Percentiles rank a stretch among this genome's conserved stretches.
These are phyloP conservation scores for Nigrospora osmanthi DNA, from an alignment of 2,329 filamentous ascomycete genomes.

Conservation along the genomic window DNA sequence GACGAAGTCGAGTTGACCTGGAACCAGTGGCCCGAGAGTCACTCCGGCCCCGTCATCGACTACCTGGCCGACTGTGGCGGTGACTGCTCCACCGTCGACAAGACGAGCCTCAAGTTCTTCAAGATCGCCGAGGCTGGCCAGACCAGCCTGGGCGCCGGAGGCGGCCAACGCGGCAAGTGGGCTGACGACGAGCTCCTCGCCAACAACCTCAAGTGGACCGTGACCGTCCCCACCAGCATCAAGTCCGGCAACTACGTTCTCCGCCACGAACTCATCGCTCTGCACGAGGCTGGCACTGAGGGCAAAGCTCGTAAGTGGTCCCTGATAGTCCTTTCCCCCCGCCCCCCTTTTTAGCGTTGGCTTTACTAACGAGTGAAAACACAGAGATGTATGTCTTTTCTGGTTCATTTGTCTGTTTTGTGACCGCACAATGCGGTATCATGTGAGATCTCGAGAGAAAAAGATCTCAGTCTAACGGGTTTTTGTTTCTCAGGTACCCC, in stretches of 20 bases:
- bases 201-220: constrained; percentile 35
- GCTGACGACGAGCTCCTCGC: constrained; percentile 28
- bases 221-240: constrained; percentile 33
- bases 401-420: too few species aligned
- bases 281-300: constrained; percentile 29
- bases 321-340: too few species aligned
- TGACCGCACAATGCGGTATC: too few species aligned
- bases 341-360: constrained; percentile 16
- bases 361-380: too few species aligned
- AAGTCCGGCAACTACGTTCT: constrained; percentile 39
- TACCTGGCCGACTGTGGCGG: constrained; percentile 37
- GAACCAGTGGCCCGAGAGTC: constrained; percentile 40
- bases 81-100: constrained; percentile 30
- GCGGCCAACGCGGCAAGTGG: constrained; percentile 21
- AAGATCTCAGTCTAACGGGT: too few species aligned
- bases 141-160: constrained; percentile 22
- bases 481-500: too few species aligned
- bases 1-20: constrained; percentile 37
- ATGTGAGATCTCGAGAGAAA: too few species aligned
- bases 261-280: constrained; percentile 40
- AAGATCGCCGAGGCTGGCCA: constrained; percentile 35
- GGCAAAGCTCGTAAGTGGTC: constrained; percentile 26
- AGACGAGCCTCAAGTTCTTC: constrained; percentile 34
- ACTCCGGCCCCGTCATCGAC: constrained; percentile 38
- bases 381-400: too few species aligned